Base-by-base conservation (phyloP, 257 asterid species). In the Plantago ovata region DNA sequence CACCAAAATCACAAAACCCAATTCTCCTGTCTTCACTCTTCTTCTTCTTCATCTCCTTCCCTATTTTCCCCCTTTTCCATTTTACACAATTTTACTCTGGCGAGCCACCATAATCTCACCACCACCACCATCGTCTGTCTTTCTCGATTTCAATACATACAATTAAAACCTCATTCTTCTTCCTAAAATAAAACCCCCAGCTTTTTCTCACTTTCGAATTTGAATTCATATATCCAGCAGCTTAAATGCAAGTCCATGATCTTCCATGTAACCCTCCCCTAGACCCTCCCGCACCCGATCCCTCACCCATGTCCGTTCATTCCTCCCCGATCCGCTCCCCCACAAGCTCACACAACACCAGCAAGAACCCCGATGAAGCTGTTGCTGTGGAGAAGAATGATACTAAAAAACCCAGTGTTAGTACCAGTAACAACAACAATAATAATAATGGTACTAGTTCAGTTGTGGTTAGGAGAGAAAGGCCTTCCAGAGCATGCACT, bases 401-500 rank as follows among this genome's bases (percentile, higher is more conserved):
- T 60, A 65, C 53, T 45, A 69, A 51, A 50, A 74, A 61, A 28
- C 36, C 36, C 2, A 28, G 4, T 28, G 36, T 28, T 15, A 67
- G 61, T 54, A n/a, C n/a, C n/a, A n/a, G n/a, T n/a, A n/a, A n/a
- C n/a, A n/a, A n/a, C n/a, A n/a, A n/a, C n/a, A n/a, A n/a, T n/a
- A 76, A 63, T 68, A 74, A 64, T 57, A 72, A 58, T 69, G 70
- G 28, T 65, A 63, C 32, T 64, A 78, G 66, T 66, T 69, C 56
- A 49, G 63, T 81, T 16, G 36, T 28, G 36, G 79, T 69, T 11
- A 76, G 83, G 79, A 73, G 97, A 66, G 89, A 86, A 81, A 81
- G 98, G 79, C 98, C 95, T 10, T 80, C 98, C 4, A 81, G 98
- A 87, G 98, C 96, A 39, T 93, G 98, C 69, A 89, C 98, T 8